phyloP scores from a whole-genome alignment of 495 filamentous ascomycete species.

The Trichocladium antarcticum region DNA sequence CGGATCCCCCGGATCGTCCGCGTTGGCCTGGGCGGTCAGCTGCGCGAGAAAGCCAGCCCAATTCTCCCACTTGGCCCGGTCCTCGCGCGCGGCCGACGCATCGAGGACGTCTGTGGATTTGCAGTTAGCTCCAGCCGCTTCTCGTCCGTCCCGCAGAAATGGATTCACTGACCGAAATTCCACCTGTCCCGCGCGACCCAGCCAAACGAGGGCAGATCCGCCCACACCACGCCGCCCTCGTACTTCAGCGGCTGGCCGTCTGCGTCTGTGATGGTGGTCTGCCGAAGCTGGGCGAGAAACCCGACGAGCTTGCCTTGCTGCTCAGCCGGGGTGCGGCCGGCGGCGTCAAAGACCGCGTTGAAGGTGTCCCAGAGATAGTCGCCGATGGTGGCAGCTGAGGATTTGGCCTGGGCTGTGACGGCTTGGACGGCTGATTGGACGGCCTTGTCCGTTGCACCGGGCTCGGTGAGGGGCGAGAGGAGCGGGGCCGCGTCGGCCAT shows the following conservation, averaged over 20 bases:
- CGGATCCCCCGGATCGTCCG: background rate
- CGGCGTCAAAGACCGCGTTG: constrained; percentile 1
- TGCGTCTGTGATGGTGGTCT: background rate
- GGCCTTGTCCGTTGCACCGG: background rate
- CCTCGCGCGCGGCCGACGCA: background rate
- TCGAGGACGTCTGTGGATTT: background rate
- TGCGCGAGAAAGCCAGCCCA: constrained; percentile 13
- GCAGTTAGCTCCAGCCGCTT: too few relatives aligned
- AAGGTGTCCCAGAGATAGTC: constrained; percentile 7
- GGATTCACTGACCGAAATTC: constrained; percentile 14
- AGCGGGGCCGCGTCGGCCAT: background rate
- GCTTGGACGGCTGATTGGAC: background rate
- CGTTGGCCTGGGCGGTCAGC: constrained; percentile 9
- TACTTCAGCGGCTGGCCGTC: background rate
- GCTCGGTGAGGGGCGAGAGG: background rate
- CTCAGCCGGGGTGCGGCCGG: background rate
- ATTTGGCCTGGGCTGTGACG: background rate
- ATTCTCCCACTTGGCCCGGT: constrained; percentile 6
- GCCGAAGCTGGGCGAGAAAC: constrained; percentile 4
- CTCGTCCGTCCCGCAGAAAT: too few relatives aligned
- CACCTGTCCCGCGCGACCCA: constrained; percentile 5
- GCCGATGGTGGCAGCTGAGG: background rate
- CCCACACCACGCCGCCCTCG: constrained; percentile 8
- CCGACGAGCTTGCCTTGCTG: constrained; percentile 3
- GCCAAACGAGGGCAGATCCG: constrained; percentile 6